Percentiles rank a stretch among this genome's conserved stretches.
These are phyloP conservation scores for Ustilago hordei DNA, from an alignment of 1,284 basidiomycete genomes.

Conservation along the genomic window DNA sequence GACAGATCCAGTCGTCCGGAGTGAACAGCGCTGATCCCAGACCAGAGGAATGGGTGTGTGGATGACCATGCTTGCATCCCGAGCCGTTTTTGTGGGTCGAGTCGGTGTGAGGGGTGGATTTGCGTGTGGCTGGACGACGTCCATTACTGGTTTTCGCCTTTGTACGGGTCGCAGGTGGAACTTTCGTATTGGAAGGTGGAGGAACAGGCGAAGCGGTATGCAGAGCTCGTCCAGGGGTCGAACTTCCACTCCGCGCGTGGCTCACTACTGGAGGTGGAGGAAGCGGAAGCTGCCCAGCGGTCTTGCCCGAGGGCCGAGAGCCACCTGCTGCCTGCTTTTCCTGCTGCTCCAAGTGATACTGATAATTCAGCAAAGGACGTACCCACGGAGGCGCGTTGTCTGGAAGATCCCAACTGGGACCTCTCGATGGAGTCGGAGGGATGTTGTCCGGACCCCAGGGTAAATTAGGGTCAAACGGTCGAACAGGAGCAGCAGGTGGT, in stretches of 20 bases:
- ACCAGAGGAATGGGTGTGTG: conserved; percentile 12
- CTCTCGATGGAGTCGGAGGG: not conserved
- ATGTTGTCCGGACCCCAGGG: not conserved
- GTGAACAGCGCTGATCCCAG: conserved; percentile 47
- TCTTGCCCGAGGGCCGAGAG: not conserved
- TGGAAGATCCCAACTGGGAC: not conserved
- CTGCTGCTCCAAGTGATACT: conserved; percentile 2
- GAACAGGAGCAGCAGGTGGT: not conserved
- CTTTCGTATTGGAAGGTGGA: not conserved
- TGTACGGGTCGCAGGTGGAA: conserved; percentile 1
- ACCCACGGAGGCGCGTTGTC: conserved; percentile 18
- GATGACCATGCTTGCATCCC: conserved; percentile 25
- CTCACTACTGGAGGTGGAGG: not conserved
- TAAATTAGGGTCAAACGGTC: not conserved
- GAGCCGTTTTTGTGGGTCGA: conserved; percentile 47
- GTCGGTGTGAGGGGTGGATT: conserved; percentile 55
- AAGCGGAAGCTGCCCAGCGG: too few species aligned
- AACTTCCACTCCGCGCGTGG: conserved; percentile 2
- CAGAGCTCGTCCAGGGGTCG: conserved; percentile 5
- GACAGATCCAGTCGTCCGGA: conserved; percentile 65
- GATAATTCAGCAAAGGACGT: conserved; percentile 10
- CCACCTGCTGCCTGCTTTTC: not conserved
- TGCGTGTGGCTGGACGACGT: conserved; percentile 30
- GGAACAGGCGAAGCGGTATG: not conserved
- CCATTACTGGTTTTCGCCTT: conserved; percentile 11